Percentiles rank a stretch among this genome's conserved stretches.
These are phyloP conservation scores for Penicillium sp. DNA, from an alignment of 2,329 filamentous ascomycete genomes.

Conservation along the genomic window DNA sequence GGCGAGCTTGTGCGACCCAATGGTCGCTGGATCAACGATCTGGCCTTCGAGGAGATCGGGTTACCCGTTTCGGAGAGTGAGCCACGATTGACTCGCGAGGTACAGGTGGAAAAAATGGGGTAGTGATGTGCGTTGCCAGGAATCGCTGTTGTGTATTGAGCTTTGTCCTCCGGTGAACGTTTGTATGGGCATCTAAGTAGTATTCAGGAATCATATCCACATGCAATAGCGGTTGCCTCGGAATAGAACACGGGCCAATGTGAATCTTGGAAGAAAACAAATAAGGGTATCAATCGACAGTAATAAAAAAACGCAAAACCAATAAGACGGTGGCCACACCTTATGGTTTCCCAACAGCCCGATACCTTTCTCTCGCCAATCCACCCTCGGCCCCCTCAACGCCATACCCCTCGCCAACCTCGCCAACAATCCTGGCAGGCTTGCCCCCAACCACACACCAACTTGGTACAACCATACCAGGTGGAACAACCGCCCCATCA, in stretches of 20 bases:
- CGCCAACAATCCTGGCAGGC: constrained; percentile 79
- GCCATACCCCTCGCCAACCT: constrained; percentile 62
- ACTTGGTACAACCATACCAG: constrained; percentile 89
- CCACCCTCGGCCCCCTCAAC: constrained; percentile 50
- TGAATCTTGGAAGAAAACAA: background rate
- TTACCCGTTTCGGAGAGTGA: constrained; percentile 63
- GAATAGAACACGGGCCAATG: background rate
- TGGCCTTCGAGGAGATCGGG: constrained; percentile 69
- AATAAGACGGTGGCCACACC: background rate
- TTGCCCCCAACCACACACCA: constrained; percentile 88
- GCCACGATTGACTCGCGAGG: constrained; percentile 56
- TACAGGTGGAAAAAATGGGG: constrained; percentile 34
- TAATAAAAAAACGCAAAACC: constrained; percentile 5
- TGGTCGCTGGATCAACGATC: constrained; percentile 72
- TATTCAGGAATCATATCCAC: background rate
- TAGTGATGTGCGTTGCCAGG: constrained; percentile 5
- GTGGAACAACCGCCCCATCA: constrained; percentile 80
- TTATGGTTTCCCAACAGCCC: constrained; percentile 40
- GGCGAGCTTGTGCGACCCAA: constrained; percentile 62
- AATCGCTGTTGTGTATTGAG: background rate
- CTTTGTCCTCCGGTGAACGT: background rate
- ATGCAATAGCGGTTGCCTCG: background rate
- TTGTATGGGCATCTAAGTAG: background rate
- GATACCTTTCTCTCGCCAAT: constrained; percentile 48
- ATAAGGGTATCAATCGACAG: constrained; percentile 24